Conservation (phyloP, 129 eudicot species). For the Apium graveolens region DNA sequence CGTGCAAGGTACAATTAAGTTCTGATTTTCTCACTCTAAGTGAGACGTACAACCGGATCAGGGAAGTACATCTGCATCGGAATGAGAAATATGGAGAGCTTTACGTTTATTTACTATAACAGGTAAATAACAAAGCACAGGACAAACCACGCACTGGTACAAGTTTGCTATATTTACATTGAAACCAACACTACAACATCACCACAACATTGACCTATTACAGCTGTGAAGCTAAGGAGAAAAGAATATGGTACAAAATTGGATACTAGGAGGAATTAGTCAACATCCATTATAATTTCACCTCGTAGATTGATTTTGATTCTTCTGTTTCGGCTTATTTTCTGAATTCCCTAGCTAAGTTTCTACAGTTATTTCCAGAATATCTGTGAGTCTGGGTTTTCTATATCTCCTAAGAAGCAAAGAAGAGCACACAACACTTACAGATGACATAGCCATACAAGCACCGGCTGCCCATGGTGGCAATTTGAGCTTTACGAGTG, state of each 20-base stretch:
- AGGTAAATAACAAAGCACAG: background rate
- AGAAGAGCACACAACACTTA: slow-evolving; percentile 93
- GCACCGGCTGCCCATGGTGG: slow-evolving; percentile 99
- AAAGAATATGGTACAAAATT: background rate
- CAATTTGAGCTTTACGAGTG: slow-evolving; percentile 54
- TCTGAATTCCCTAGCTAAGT: background rate
- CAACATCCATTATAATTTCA: background rate
- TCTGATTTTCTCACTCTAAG: background rate
- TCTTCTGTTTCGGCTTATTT: background rate
- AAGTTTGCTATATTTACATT: slow-evolving; percentile 1
- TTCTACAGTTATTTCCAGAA: slow-evolving; percentile 68
- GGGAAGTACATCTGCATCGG: too few species aligned
- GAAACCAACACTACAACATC: background rate
- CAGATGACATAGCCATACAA: slow-evolving; percentile 93
- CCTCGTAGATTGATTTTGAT: background rate
- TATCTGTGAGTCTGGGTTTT: slow-evolving; percentile 76
- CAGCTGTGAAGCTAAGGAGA: background rate
- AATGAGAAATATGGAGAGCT: background rate
- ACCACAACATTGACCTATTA: background rate
- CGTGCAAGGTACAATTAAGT: background rate
- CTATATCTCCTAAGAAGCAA: slow-evolving; percentile 78
- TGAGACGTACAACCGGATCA: background rate
- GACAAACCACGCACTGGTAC: background rate
- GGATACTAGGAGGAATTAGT: background rate
- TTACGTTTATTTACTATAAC: background rate